Evolutionary conservation across 176 grass and related monocot genomes (phyloP), one percentile per base, ranked within the genome.

Genomic region (Melocanna baccifera): DNA sequence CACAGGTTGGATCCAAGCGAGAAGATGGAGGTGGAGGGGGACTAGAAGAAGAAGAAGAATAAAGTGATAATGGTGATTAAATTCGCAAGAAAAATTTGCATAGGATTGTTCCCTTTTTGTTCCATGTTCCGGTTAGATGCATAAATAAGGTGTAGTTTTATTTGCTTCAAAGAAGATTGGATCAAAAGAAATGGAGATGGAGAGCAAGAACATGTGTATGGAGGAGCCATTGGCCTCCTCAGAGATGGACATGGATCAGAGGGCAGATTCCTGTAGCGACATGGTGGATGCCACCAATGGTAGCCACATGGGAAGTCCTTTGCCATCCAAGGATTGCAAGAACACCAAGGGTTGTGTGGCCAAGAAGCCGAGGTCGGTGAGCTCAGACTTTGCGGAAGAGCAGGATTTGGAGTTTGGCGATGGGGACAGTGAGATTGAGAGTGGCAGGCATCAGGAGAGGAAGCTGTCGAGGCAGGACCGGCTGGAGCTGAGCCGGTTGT

Each of bases 401-500:
- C 73, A 90, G 64, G 91, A 95, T 43, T 61, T 92, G 59, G 89
- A 84, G 83, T 46, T 83, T 26, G 84, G 57, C 56, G 85, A 45
- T 50, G 86, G 81, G 16, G 77, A 87, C 29, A 86, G 73, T n/a
- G 56, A 37, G 93, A 95, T 15, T 81, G 70, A 25, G 56, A 59
- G n/a, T 40, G 88, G 25, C 63, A 87, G 66, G 84, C 85, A 78
- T 55, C 93, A 92, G 76, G 93, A 95, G 48, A 94, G 84, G 88
- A 98, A 91, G 77, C 84, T 95, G 30, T 90, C 85, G 0, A 90
- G 85, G 86, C 93, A 98, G 13, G 89, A 96, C 45, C 69, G 96
- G 57, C 81, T 98, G 3, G 93, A 98, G 83, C 75, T 98, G 1
- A 89, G 87, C 84, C 89, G 87, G 37, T 71, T 48, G 3, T 96